These are phyloP conservation scores for Penicillium digitatum DNA, from an alignment of 2,329 filamentous ascomycete species.

Conservation along the genomic window DNA sequence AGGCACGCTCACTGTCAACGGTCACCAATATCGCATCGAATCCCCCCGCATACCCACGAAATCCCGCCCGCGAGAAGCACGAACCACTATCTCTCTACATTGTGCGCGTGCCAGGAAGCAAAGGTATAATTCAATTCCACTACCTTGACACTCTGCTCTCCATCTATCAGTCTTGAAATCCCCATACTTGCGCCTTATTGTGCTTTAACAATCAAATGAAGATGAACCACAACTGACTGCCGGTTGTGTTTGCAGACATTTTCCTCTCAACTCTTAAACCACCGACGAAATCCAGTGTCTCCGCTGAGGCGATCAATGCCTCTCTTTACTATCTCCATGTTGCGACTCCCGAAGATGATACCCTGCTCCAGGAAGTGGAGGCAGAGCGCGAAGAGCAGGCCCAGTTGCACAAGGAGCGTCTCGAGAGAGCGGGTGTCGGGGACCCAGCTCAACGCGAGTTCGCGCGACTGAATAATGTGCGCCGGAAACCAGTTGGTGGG, in stretches of 20 bases:
- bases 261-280: constrained; percentile 91
- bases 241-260: constrained; percentile 58
- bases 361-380: constrained; percentile 39
- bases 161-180: not conserved
- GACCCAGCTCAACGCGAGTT: constrained; percentile 28
- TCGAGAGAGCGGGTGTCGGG: constrained; percentile 20
- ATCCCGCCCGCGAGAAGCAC: constrained; percentile 64
- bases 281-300: constrained; percentile 75
- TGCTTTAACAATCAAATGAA: not conserved
- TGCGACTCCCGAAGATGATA: constrained; percentile 57
- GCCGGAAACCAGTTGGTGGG: constrained; percentile 37
- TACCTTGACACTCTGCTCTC: not conserved
- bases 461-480: constrained; percentile 36
- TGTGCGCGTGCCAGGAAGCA: constrained; percentile 83
- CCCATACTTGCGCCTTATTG: constrained; percentile 3
- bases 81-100: constrained; percentile 84
- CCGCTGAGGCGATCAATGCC: constrained; percentile 76
- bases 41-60: constrained; percentile 79
- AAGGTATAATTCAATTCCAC: constrained; percentile 54
- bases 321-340: constrained; percentile 91
- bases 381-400: constrained; percentile 33
- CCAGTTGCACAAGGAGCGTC: constrained; percentile 23
- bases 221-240: constrained; percentile 17
- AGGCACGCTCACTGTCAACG: constrained; percentile 77
- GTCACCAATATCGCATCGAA: constrained; percentile 79